phyloP scores from a whole-genome alignment of 2,329 filamentous ascomycete genomes.

The Xylaria multiplex region DNA sequence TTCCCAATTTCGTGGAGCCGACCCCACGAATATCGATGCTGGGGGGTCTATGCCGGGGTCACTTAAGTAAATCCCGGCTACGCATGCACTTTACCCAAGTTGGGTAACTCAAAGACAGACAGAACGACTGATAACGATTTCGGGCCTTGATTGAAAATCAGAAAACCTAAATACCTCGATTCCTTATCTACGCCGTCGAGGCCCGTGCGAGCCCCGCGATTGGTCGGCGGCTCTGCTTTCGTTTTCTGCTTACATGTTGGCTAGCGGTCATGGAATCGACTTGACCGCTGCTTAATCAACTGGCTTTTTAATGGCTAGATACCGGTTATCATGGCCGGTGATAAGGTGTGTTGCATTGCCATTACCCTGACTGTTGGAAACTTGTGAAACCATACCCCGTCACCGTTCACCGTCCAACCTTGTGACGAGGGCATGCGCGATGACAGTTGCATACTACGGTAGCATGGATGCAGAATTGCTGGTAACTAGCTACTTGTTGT shows the following conservation, averaged over 20 bases:
- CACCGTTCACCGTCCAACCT: background rate
- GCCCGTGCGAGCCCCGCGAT: constrained; percentile 3
- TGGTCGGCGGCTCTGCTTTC: constrained; percentile 3
- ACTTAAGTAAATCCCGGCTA: constrained; percentile 5
- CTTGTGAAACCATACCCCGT: background rate
- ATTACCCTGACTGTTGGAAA: constrained; percentile 4
- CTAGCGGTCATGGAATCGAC: constrained; percentile 13
- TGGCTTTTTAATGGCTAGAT: background rate
- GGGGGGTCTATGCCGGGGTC: background rate
- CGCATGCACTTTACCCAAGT: too few species aligned
- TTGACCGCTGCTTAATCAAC: constrained; percentile 7
- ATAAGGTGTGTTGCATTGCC: constrained; percentile 7
- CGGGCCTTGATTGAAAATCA: background rate
- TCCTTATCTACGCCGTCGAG: constrained; percentile 23
- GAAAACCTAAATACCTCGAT: constrained; percentile 8
- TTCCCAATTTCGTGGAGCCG: background rate
- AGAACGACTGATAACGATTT: constrained; percentile 17
- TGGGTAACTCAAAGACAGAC: background rate
- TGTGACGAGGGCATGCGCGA: background rate
- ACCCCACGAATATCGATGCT: background rate
- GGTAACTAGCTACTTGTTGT: background rate
- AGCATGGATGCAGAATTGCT: background rate
- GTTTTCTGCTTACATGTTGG: constrained; percentile 26
- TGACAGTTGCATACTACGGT: background rate
- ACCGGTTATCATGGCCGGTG: background rate